These are phyloP conservation scores for Filobasidium wieringae DNA, from an alignment of 768 basidiomycete species.

Conservation along the genomic window DNA sequence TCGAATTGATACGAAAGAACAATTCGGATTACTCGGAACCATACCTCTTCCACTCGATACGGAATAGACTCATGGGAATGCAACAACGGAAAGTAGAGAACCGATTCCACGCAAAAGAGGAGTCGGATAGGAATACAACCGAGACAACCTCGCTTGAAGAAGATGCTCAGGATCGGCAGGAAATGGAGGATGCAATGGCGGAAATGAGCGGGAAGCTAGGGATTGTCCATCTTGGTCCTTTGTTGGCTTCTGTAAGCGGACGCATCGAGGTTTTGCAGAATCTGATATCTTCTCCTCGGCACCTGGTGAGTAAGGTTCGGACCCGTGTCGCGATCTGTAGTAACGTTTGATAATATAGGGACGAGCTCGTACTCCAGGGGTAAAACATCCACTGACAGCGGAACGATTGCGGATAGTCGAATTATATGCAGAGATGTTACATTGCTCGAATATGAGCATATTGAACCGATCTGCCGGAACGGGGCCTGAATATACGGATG, in stretches of 20 bases:
- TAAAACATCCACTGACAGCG: constrained; percentile 68
- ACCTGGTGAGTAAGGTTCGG: constrained; percentile 49
- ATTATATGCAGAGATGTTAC: constrained; percentile 87
- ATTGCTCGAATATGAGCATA: constrained; percentile 96
- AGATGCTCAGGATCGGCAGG: constrained; percentile 19
- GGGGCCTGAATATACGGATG: constrained; percentile 60
- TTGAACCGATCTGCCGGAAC: constrained; percentile 67
- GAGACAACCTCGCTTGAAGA: constrained; percentile 15
- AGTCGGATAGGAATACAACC: constrained; percentile 3
- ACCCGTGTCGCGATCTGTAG: background rate
- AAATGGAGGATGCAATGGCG: constrained; percentile 30
- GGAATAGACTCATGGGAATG: constrained; percentile 76
- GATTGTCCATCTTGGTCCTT: constrained; percentile 73
- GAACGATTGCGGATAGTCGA: constrained; percentile 95
- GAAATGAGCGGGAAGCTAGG: constrained; percentile 32
- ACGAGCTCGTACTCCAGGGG: constrained; percentile 40
- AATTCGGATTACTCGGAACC: constrained; percentile 99
- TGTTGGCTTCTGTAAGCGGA: constrained; percentile 62
- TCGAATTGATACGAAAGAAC: constrained; percentile 91
- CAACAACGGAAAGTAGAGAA: constrained; percentile 48
- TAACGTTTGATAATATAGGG: constrained; percentile 10
- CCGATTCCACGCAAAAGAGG: constrained; percentile 43
- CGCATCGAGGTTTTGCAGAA: constrained; percentile 57
- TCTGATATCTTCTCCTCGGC: constrained; percentile 60
- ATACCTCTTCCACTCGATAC: constrained; percentile 83